Evolutionary conservation across 192 early-diverging fungal genomes (phyloP).

Genomic region (Diversispora epigaea): DNA sequence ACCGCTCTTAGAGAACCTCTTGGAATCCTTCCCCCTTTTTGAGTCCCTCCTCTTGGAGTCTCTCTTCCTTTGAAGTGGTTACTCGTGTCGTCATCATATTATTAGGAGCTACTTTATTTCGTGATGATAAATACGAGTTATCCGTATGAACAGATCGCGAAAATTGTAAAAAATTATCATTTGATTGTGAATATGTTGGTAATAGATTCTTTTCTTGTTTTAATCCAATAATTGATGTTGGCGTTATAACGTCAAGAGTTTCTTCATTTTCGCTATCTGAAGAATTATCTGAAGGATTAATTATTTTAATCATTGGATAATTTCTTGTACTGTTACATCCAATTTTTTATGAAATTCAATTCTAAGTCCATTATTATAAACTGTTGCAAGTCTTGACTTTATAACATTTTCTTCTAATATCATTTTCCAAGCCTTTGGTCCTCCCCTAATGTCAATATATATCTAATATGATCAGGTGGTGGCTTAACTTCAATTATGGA

Average conservation of each 20-base stretch:
- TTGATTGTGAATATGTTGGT: too few relatives aligned
- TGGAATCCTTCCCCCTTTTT: background rate
- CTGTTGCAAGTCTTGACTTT: background rate
- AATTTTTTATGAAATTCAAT: slow-evolving; percentile 9
- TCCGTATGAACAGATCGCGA: too few relatives aligned
- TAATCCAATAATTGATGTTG: too few relatives aligned
- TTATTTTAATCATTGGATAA: background rate
- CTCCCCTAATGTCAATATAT: slow-evolving; percentile 10
- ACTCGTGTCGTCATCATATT: too few relatives aligned
- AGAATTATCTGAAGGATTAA: background rate
- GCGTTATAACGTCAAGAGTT: background rate
- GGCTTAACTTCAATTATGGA: background rate
- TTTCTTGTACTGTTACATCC: slow-evolving; percentile 18
- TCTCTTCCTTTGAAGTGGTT: too few relatives aligned
- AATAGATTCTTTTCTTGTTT: too few relatives aligned
- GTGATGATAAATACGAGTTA: too few relatives aligned
- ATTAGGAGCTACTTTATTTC: too few relatives aligned
- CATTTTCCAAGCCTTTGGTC: slow-evolving; percentile 7
- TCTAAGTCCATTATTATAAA: background rate
- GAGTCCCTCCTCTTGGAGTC: too few relatives aligned
- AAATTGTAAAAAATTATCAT: too few relatives aligned
- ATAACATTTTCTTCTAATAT: background rate
- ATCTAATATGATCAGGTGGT: background rate
- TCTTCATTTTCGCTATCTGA: background rate
- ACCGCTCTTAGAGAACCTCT: background rate